Base-by-base conservation (phyloP, 352 stramenopile species). In the Globisporangium perplexum region DNA sequence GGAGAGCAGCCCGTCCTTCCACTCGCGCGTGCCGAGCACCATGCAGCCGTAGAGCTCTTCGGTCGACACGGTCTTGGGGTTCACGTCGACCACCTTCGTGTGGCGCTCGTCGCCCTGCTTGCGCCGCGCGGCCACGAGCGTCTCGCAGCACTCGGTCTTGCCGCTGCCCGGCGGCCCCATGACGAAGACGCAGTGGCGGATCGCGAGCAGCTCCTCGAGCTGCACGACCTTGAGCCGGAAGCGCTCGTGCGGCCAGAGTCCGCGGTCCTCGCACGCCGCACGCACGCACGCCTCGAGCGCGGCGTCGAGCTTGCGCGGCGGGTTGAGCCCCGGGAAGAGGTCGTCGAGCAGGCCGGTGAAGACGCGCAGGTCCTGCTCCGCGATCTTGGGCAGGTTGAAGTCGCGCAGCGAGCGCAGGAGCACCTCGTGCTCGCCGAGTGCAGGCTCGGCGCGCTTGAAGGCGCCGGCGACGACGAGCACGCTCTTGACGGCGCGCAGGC, bases 11-110 rank as follows among this genome's bases (percentile, higher is more conserved):
- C 95, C 95, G 69, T 98, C 95, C 59, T 96, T 97, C 95, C 95
- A 98, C 50, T 98, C 95, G 20, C 90, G 72, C 22, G 93, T 98
- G 11, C 85, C 87, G 12, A 98, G 87, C 14, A 88, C 79, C 74
- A 98, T 98, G 65, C 90, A 98, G 1, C 95, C 95, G 55, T 98
- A 98, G n/a, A 98, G 63, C 62, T 98, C 93, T 60, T 98, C 88
- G 1, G 90, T 97, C n/a, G 91, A 96, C 17, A 98, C 90, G 0
- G 96, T 88, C 65, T 98, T 98, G 11, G 95, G 95, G 58, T 98
- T 98, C 17, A 98, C 59, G 61, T 97, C 93, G 23, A 90, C 72
- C 1, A 90, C 80, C 54, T 86, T 85, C 1, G 80, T 93, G 12
- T 63, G 55, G 45, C 84, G 63, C 7, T 73, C 66, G 7, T 90